These are phyloP conservation scores for Yamadazyma blattariae DNA, from an alignment of 1,139 yeast species.

Conservation along the genomic window DNA sequence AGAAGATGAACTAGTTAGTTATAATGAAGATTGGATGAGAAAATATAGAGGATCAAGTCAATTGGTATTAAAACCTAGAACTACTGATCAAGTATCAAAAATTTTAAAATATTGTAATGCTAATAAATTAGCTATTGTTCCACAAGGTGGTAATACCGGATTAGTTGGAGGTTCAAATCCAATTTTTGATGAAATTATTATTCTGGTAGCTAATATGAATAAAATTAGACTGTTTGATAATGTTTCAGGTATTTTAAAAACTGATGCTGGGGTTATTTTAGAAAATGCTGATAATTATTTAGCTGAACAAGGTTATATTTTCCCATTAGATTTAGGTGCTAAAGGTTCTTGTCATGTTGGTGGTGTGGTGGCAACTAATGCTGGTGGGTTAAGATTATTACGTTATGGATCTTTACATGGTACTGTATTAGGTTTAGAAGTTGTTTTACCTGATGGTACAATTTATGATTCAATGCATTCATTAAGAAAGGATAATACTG, in stretches of 20 bases:
- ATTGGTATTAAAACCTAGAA: conserved; percentile 80
- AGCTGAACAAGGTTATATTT: conserved; percentile 79
- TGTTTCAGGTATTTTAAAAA: conserved; percentile 80
- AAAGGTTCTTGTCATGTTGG: conserved; percentile 97
- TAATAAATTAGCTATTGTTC: conserved; percentile 78
- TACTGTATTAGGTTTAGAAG: conserved; percentile 86
- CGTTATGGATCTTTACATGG: conserved; percentile 95
- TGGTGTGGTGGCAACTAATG: conserved; percentile 94
- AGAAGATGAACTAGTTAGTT: conserved; percentile 63
- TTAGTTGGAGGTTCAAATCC: conserved; percentile 95
- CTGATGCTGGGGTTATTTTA: conserved; percentile 88
- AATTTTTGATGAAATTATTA: conserved; percentile 83
- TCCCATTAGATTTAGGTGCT: conserved; percentile 95
- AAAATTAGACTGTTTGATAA: conserved; percentile 78
- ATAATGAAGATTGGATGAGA: conserved; percentile 95
- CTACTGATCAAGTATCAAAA: conserved; percentile 72
- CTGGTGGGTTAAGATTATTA: conserved; percentile 88
- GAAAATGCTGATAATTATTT: conserved; percentile 82
- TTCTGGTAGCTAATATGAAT: conserved; percentile 70
- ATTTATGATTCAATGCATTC: conserved; percentile 76
- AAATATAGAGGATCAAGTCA: conserved; percentile 87
- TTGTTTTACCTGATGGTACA: conserved; percentile 86
- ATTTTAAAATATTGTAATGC: conserved; percentile 83
- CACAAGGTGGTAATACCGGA: conserved; percentile 98
- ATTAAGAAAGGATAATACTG: conserved; percentile 90